Base-by-base conservation (phyloP, 2,329 filamentous ascomycete genomes). In the Aspergillus puulaauensis region DNA sequence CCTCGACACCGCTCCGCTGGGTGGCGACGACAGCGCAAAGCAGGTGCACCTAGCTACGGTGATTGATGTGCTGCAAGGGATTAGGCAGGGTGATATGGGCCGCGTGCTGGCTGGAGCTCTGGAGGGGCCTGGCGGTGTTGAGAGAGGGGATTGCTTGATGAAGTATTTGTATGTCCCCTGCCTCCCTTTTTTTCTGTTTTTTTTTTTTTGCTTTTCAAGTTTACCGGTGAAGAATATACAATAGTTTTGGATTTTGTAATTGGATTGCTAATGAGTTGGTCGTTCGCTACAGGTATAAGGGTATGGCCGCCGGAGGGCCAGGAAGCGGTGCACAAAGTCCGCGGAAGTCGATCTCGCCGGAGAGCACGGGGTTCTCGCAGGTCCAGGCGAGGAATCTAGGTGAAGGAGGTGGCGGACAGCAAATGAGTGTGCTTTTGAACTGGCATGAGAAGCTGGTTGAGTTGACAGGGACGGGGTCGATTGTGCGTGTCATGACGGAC, bases 391-490 rank as follows among this genome's bases (percentile, higher is more conserved):
- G 85, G 52, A 77, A 80, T 65, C 77, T 84, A 60, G 82, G 83
- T 54, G 84, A 83, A 45, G 85, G 86, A 58, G 89, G 90, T 47
- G 88, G 91, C 61, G 90, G 91, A 37, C 88, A 92, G 57, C 90
- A 89, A 54, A 98, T 98, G 95, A 98, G 95, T 72, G 95, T 99
- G 52, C 76, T 99, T 72, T 80, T 99, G 65, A 97, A 92, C 77
- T 99, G 95, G 95, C 95, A 99, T 73, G 95, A 99, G 82, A 99
- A 97, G 84, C 85, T 97, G 61, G 91, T 98, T 4, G 95, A 99
- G 70, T 87, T 97, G 70, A 91, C 92, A 39, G 95, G 95, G 23
- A 82, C 92, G 65, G 95, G 95, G 45, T 97, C 90, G 75, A 95
- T 99, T 77, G 90, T 92, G 62, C 86, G 95, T 68, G 91, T 91